Base-by-base conservation (phyloP, 306 rosid species). In the Comarum palustre region DNA sequence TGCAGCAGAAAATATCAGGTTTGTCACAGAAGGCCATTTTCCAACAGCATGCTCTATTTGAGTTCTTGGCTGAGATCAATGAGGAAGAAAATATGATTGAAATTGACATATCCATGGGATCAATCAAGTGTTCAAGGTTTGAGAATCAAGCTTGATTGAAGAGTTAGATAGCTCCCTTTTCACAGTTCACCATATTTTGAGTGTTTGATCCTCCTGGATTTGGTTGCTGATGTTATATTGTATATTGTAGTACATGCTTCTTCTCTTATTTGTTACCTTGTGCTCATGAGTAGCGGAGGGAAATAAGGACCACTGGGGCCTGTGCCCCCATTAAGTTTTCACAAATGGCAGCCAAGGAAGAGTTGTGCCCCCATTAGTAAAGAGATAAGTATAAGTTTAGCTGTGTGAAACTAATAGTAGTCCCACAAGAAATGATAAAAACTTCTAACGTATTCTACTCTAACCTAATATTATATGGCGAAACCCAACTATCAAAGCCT, bases 1-100 rank as follows among this genome's bases (percentile, higher is more conserved):
- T 80, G 73, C 82, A 75, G 25, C 80, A 81, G 66, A 83, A 83
- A 78, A 82, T 62, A 73, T 74, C 75, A 42, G 81, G 86, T 52
- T 57, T 76, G 48, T 69, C 67, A 58, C 67, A 57, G 41, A 46
- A 57, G 54, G 25, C 67, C 75, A 57, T 57, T 42, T 74, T 78
- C 74, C 74, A 79, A 10, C 71, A 47, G 79, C 77, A n/a, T 79
- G 77, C 46, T 66, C 77, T 64, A 79, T 84, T 84, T 88, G 97
- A 94, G 75, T 75, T 94, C 50, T 79, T 91, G 24, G 84, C 96
- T 58, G 98, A 91, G 66, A 85, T 86, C 32, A 89, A 85, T 68
- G 98, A 93, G 73, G 98, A 94, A 79, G 98, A 94, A 39, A 94
- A 94, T 55, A 77, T 94, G 68, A 88, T 94, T 32, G 98, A 94